Evolutionary conservation across 106 monocot species (phyloP).

Genomic region (Cymbidium sinense): DNA sequence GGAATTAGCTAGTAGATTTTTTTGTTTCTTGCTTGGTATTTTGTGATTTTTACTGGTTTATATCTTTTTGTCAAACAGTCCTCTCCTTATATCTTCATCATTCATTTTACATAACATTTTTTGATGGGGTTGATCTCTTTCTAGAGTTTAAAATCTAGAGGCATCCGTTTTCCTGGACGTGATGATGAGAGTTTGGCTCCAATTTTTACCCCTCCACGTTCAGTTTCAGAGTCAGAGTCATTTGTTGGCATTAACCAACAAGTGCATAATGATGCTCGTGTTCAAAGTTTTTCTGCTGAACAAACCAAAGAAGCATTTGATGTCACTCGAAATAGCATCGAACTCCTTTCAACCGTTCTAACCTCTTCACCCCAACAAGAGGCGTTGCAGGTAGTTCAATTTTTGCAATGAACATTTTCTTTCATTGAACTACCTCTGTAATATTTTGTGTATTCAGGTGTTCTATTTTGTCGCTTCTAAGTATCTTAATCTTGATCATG

Average conservation of each 20-base stretch:
- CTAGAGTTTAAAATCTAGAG: constrained; percentile 68
- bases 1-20: no score
- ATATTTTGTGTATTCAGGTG: neutral
- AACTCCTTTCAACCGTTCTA: constrained; percentile 67
- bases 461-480: neutral
- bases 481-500: neutral
- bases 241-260: constrained; percentile 49
- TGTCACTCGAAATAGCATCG: constrained; percentile 55
- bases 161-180: constrained; percentile 68
- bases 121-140: neutral
- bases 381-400: constrained; percentile 33
- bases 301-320: constrained; percentile 64
- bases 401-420: neutral
- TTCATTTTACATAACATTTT: neutral
- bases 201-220: constrained; percentile 64
- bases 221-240: constrained; percentile 38
- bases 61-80: neutral
- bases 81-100: neutral
- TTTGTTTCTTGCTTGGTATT: neutral
- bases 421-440: neutral
- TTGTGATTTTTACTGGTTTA: neutral
- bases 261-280: constrained; percentile 17
- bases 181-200: constrained; percentile 75
- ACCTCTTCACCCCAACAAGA: constrained; percentile 68
- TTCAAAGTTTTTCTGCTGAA: constrained; percentile 33